Percentiles rank a stretch among this genome's conserved stretches.
These are phyloP conservation scores for California macrophylla DNA, from an alignment of 441 rosid species.

Conservation along the genomic window DNA sequence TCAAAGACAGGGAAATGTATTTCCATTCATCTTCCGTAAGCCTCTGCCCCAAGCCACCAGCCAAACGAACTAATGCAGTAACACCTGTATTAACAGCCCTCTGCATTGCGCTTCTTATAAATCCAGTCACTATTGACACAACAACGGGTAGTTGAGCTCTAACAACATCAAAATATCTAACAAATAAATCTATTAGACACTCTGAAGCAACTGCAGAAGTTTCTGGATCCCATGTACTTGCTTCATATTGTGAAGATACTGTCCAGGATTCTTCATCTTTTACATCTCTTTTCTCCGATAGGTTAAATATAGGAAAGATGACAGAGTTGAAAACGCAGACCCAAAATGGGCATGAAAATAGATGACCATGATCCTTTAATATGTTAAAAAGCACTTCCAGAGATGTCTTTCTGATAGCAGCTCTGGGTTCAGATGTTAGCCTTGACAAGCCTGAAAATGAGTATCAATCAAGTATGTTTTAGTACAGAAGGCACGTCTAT, in stretches of 20 bases:
- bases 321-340: conserved; percentile 45
- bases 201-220: conserved; percentile 59
- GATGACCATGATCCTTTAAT: conserved; percentile 86
- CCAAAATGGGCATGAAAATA: conserved; percentile 70
- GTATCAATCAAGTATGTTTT: neutral
- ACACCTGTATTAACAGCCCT: conserved; percentile 78
- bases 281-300: conserved; percentile 38
- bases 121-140: conserved; percentile 54
- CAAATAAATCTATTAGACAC: conserved; percentile 65
- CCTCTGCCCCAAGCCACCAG: conserved; percentile 52
- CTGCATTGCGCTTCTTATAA: conserved; percentile 59
- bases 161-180: conserved; percentile 41
- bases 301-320: conserved; percentile 57
- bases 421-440: conserved; percentile 71
- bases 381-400: conserved; percentile 86
- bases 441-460: conserved; percentile 65
- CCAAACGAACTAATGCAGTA: conserved; percentile 51
- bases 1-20: conserved; percentile 49
- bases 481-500: neutral
- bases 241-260: conserved; percentile 38
- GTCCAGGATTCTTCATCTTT: conserved; percentile 30
- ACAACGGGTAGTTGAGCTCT: conserved; percentile 56
- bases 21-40: conserved; percentile 79
- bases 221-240: conserved; percentile 66
- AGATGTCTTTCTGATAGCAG: conserved; percentile 73